Percentiles rank a stretch among this genome's conserved stretches.
phyloP scores from a whole-genome alignment of 2,329 filamentous ascomycete genomes.

The Cladosporium colombiae region DNA sequence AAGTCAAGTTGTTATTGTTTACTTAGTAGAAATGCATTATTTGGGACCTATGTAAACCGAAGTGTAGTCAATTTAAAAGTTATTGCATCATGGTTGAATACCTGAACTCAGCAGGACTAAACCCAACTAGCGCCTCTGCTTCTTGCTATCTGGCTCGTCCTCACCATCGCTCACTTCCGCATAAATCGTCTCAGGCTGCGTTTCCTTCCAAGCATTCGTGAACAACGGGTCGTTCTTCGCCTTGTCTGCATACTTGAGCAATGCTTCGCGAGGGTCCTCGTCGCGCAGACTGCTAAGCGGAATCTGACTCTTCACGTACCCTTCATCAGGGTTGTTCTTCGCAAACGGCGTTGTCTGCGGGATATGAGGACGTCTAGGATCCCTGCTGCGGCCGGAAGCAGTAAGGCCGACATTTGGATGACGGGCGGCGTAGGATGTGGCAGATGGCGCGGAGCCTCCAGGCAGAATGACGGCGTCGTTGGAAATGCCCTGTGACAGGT shows the following conservation, averaged over 20 bases:
- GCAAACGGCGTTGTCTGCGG: conserved; percentile 86
- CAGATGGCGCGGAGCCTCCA: conserved; percentile 46
- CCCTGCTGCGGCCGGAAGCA: conserved; percentile 72
- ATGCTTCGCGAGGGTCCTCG: conserved; percentile 89
- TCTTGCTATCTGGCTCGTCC: conserved; percentile 69
- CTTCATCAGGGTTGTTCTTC: conserved; percentile 85
- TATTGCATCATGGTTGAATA: neutral
- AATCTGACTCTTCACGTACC: conserved; percentile 84
- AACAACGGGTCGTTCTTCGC: conserved; percentile 92
- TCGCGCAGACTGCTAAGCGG: conserved; percentile 90
- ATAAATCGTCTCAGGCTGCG: conserved; percentile 90
- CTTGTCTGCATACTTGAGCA: conserved; percentile 92
- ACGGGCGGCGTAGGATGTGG: conserved; percentile 55
- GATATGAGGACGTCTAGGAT: conserved; percentile 82
- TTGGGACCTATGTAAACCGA: neutral
- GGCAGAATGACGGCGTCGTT: conserved; percentile 74
- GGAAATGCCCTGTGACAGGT: conserved; percentile 76
- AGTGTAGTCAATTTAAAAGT: neutral
- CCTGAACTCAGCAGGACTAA: neutral
- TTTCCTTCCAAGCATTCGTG: conserved; percentile 88
- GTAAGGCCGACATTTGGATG: conserved; percentile 74
- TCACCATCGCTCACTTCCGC: conserved; percentile 87
- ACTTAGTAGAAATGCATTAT: neutral
- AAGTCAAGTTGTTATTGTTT: neutral
- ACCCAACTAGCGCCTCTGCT: conserved; percentile 18